Conservation (phyloP, 148 eudicot species). For the Chenopodium formosanum region DNA sequence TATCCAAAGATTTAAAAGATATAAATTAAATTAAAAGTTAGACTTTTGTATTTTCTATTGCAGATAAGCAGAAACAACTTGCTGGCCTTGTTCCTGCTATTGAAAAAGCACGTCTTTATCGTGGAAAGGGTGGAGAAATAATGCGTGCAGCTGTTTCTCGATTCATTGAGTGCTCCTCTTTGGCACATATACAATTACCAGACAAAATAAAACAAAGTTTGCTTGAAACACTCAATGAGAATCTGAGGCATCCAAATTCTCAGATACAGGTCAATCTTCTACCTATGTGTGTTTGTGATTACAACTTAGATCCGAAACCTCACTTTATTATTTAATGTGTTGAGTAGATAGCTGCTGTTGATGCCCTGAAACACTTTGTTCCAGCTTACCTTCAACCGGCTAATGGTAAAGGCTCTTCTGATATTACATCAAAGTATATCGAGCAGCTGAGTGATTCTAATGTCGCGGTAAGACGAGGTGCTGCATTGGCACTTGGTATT, state of each 20-base stretch:
- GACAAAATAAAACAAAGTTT: constrained; percentile 70
- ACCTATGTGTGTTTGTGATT: not conserved
- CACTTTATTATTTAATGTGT: constrained; percentile 15
- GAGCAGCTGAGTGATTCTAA: constrained; percentile 78
- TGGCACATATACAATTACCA: constrained; percentile 47
- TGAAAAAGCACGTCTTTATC: constrained; percentile 94
- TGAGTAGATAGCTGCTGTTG: constrained; percentile 74
- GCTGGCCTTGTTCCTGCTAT: constrained; percentile 89
- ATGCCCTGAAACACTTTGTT: constrained; percentile 76
- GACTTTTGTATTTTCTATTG: constrained; percentile 12
- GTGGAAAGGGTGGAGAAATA: constrained; percentile 98
- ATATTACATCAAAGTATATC: constrained; percentile 57
- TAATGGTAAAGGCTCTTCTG: constrained; percentile 50
- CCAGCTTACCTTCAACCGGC: constrained; percentile 56
- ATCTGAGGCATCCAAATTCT: constrained; percentile 89
- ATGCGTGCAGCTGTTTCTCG: constrained; percentile 98
- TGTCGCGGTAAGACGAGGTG: constrained; percentile 92
- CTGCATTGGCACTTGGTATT: constrained; percentile 88
- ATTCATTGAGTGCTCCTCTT: constrained; percentile 71
- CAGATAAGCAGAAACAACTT: constrained; percentile 81
- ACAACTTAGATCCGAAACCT: not conserved
- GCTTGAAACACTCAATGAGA: constrained; percentile 80
- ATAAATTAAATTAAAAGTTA: not conserved
- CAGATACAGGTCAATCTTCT: constrained; percentile 66
- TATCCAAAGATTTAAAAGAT: not conserved